A percentile compares a stretch with the other conserved stretches of the same genome.
These are phyloP conservation scores for Volvariella surrecta DNA, from an alignment of 1,284 basidiomycete genomes.

Conservation along the genomic window DNA sequence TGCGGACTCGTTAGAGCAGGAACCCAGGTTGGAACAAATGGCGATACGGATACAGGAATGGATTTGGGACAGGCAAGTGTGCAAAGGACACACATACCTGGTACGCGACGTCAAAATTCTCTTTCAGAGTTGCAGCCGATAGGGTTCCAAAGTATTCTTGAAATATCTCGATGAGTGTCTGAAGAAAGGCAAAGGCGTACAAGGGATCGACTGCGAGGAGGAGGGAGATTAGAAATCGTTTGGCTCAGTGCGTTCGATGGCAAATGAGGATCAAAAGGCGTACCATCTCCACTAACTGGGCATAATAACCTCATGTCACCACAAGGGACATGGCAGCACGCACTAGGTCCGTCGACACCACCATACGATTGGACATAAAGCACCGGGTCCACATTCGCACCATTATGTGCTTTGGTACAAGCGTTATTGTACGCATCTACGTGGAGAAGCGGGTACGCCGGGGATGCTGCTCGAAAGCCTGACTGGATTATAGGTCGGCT, in stretches of 20 bases:
- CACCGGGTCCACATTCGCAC: conserved; percentile 60
- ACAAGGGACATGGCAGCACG: conserved; percentile 75
- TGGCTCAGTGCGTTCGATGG: conserved; percentile 10
- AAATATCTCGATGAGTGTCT: conserved; percentile 78
- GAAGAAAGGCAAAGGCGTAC: conserved; percentile 83
- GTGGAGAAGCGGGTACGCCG: conserved; percentile 79
- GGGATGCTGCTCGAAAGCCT: conserved; percentile 73
- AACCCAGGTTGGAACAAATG: too few species aligned
- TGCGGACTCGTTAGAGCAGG: too few species aligned
- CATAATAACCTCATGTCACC: conserved; percentile 75
- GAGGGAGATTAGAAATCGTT: too few species aligned
- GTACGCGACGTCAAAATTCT: conserved; percentile 95
- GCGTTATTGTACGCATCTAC: conserved; percentile 81
- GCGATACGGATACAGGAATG: too few species aligned
- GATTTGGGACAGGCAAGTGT: too few species aligned
- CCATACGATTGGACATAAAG: conserved; percentile 50
- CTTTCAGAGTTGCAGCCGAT: conserved; percentile 65
- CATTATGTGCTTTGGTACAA: conserved; percentile 43
- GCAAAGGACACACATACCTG: too few species aligned
- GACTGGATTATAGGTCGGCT: conserved; percentile 89
- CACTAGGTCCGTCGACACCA: conserved; percentile 43
- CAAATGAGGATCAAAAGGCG: conserved; percentile 18
- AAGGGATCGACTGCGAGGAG: conserved; percentile 83
- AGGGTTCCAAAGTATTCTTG: conserved; percentile 81
- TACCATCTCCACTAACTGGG: conserved; percentile 76